Base-by-base conservation (phyloP, 2,329 filamentous ascomycete species). In the Metarhizium rileyi region DNA sequence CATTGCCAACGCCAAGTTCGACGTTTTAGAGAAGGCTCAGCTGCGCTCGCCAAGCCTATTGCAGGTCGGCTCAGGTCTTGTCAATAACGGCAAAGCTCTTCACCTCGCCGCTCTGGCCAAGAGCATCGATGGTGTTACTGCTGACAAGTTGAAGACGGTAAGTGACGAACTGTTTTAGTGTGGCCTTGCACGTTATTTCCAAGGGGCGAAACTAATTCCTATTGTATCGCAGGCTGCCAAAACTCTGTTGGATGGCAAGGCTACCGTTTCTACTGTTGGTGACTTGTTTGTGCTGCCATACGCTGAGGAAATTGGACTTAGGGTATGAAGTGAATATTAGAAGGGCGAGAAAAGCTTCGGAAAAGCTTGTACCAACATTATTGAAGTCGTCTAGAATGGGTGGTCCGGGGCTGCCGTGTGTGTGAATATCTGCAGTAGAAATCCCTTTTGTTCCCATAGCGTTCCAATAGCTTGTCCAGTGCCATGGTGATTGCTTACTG, bases 221-320 rank as follows among this genome's bases (percentile, higher is more conserved):
- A 16, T 22, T 5, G 33, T 45, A 8, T 35, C 46, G 46, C 64
- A 97, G 90, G 82, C 86, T 64, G 90, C 90, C 64, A 94, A 95
- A 78, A 76, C 84, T 65, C 78, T 96, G 60, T 76, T 97, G 57
- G 86, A 90, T 58, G 83, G 82, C 70, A 97, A 90, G 79, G 90
- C 91, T 47, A 85, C 88, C 48, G 87, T 96, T 55, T 86, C 89
- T 55, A 78, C 88, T 52, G 90, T 97, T 55, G 93, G 93, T 69
- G 93, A 98, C 68, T 79, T 98, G 61, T 86, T 88, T 70, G 79
- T 85, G 62, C 82, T 98, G 66, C 93, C 93, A 51, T 98, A 85
- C 66, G 93, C 90, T 58, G 87, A 90, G 72, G 93, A 98, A 66
- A 77, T 98, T 68, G 94, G 91, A 61, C 80, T 98, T 66, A 88